These are phyloP conservation scores for Pestalotiopsis sp. DNA, from an alignment of 2,329 filamentous ascomycete genomes.

Conservation along the genomic window DNA sequence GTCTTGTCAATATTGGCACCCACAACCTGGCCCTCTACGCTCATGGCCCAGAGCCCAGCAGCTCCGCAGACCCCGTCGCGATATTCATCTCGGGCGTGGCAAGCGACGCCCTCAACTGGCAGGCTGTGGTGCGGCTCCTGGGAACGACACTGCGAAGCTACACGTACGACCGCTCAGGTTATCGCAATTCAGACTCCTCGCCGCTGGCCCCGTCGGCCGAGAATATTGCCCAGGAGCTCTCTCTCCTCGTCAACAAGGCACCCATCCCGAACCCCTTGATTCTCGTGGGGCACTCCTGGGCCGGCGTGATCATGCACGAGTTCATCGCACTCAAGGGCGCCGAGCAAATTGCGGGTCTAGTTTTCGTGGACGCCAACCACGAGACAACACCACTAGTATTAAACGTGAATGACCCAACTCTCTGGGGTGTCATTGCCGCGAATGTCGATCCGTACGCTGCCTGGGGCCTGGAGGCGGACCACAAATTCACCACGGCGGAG, in stretches of 20 bases:
- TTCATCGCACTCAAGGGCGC: slow-evolving; percentile 8
- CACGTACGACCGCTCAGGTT: slow-evolving; percentile 14
- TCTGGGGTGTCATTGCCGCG: slow-evolving; percentile 14
- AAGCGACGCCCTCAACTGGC: slow-evolving; percentile 14
- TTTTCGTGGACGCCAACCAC: slow-evolving; percentile 12
- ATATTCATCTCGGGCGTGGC: slow-evolving; percentile 11
- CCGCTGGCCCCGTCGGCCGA: slow-evolving; percentile 10
- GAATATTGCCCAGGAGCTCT: slow-evolving; percentile 8
- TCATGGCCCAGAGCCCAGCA: slow-evolving; percentile 1
- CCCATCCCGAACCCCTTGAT: slow-evolving; percentile 12
- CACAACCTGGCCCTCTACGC: slow-evolving; percentile 5
- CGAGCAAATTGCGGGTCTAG: neutral
- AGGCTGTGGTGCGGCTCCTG: slow-evolving; percentile 11
- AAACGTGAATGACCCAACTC: slow-evolving; percentile 14
- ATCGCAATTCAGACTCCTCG: slow-evolving; percentile 8
- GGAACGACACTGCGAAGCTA: neutral
- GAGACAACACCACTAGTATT: slow-evolving; percentile 16
- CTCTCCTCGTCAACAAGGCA: neutral
- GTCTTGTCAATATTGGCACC: slow-evolving; percentile 15
- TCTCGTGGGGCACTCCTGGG: slow-evolving; percentile 12
- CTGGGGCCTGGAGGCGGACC: slow-evolving; percentile 15
- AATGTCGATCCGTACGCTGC: neutral
- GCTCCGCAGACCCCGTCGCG: slow-evolving; percentile 5
- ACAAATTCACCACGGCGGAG: slow-evolving; percentile 11
- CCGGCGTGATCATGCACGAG: slow-evolving; percentile 11